Conservation (phyloP, 495 filamentous ascomycete species). For the Xylaria nigripes region DNA sequence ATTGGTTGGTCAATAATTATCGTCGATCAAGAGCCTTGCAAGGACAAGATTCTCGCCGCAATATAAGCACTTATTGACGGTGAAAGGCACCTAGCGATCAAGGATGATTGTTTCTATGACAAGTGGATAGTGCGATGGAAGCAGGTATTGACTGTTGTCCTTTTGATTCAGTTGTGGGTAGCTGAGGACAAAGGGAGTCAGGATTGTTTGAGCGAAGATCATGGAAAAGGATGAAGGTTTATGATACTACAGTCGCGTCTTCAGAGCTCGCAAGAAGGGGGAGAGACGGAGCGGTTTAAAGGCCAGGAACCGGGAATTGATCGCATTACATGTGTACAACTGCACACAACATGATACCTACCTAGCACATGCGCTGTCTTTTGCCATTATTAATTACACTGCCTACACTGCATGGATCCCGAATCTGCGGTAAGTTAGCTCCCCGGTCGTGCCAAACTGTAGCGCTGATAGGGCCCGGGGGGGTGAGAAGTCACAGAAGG, state of each 20-base stretch:
- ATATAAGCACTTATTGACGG: background rate
- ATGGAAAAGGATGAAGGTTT: background rate
- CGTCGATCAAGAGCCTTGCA: background rate
- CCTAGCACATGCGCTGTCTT: conserved; percentile 2
- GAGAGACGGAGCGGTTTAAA: background rate
- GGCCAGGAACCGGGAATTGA: background rate
- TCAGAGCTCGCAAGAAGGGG: background rate
- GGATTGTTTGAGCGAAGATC: background rate
- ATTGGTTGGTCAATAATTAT: conserved; percentile 4
- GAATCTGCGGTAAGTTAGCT: conserved; percentile 11
- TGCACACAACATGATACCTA: background rate
- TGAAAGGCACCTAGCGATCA: background rate
- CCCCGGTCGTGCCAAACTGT: background rate
- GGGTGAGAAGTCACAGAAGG: background rate
- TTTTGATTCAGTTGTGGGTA: background rate
- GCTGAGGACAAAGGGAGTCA: background rate
- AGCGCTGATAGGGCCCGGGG: background rate
- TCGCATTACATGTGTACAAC: background rate
- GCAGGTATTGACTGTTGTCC: background rate
- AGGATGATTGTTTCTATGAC: background rate
- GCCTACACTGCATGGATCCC: conserved; percentile 11
- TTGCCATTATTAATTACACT: background rate
- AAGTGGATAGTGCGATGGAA: background rate
- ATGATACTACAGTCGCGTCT: conserved; percentile 5
- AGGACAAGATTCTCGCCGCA: background rate